Evolutionary conservation across 1,284 basidiomycete species (phyloP), one percentile per base, ranked within the genome.

Genomic region (Moesziomyces parantarcticus): DNA sequence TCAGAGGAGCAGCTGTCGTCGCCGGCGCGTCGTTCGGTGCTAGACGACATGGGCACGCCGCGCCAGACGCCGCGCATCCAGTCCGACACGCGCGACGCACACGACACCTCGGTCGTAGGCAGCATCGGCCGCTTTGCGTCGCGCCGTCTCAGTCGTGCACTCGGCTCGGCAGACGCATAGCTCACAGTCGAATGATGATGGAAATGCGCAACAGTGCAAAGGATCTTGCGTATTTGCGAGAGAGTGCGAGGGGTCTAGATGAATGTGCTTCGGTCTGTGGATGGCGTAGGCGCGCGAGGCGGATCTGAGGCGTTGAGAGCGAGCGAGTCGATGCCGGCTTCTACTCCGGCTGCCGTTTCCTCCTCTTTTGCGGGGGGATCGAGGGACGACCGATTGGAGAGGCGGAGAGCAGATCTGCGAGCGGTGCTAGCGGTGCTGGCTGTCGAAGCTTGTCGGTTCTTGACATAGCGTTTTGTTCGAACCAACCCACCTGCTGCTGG

Each of bases 101-200:
- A 7, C 29, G 46, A 29, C 18, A n/a, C 29, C 44, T 47, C 50
- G 14, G 46, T 62, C 13, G 66, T 69, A 0, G 43, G 61, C 8
- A 70, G 67, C 34, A 22, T 70, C 3, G 67, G 67, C 3, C 5
- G 67, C 5, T 57, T 60, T 29, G 67, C 67, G 3, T 60, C 67
- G 18, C 39, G 67, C 1, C 23, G 67, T 8, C 53, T 70, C 8
- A 64, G 67, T 43, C 57, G 67, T 4, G 57, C 53, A 10, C 58
- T 70, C n/a, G 67, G 55, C 13, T 44, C 48, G 5, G 44, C 53
- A 20, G 43, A 51, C 11, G 29, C 29, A 18, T 51, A 32, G 46
- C 20, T 25, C 23, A 23, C 25, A 20, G 29, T 34, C 36, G 22
- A 34, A 47, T 22, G 11, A 23, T 22, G 8, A 47, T 43, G 18